phyloP scores from a whole-genome alignment of 176 grass and related monocot genomes.

The Triticum urartu region DNA sequence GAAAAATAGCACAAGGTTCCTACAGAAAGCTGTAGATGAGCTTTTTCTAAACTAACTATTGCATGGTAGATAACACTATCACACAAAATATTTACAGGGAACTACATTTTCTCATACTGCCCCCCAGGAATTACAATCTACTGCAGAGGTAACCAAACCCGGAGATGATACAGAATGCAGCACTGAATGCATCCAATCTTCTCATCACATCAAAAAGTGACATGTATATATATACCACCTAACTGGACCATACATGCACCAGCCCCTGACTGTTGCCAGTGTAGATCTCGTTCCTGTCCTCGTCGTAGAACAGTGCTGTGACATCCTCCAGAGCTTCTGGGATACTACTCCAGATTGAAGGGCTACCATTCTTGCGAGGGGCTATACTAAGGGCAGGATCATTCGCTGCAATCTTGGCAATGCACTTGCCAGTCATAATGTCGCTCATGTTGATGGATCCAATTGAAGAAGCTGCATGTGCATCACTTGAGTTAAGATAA shows the following conservation, averaged over 20 bases:
- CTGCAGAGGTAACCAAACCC: background rate
- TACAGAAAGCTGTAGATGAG: background rate
- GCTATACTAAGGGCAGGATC: constrained; percentile 46
- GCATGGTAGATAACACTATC: background rate
- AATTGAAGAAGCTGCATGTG: constrained; percentile 50
- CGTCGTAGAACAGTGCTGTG: constrained; percentile 90
- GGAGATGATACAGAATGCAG: constrained; percentile 24
- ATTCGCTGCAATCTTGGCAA: constrained; percentile 87
- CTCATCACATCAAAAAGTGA: constrained; percentile 8
- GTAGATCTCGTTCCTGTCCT: constrained; percentile 97
- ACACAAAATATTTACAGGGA: constrained; percentile 39
- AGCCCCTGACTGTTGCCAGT: constrained; percentile 90
- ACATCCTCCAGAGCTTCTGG: constrained; percentile 89
- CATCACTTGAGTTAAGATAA: background rate
- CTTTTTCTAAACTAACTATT: constrained; percentile 3
- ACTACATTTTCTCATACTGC: constrained; percentile 26
- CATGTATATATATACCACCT: constrained; percentile 35
- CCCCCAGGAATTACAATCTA: constrained; percentile 28
- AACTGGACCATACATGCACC: constrained; percentile 98
- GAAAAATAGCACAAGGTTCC: background rate
- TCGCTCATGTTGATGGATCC: constrained; percentile 99
- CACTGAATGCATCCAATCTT: background rate
- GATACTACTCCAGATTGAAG: constrained; percentile 60
- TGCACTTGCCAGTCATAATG: constrained; percentile 95
- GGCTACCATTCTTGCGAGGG: constrained; percentile 36